Percentiles rank a stretch among this genome's conserved stretches.
Evolutionary conservation across 2,329 filamentous ascomycete genomes (phyloP).

Genomic region (Macrophomina phaseolina): DNA sequence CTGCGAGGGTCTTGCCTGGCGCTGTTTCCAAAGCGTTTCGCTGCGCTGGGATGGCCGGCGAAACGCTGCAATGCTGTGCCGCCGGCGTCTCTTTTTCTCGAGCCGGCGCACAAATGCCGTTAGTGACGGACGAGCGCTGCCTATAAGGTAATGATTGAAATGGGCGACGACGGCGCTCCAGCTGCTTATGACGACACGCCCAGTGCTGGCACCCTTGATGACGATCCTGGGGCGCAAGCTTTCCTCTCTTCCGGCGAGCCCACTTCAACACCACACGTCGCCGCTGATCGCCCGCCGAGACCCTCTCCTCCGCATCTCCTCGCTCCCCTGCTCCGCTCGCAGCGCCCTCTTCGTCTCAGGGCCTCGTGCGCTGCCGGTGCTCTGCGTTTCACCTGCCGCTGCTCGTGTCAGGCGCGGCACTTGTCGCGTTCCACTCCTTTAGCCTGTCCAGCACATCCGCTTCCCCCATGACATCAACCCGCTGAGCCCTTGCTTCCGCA

Average conservation of each 20-base stretch:
- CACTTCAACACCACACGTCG: slow-evolving; percentile 26
- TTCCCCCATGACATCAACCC: slow-evolving; percentile 27
- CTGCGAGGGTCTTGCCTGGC: not conserved
- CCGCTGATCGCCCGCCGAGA: slow-evolving; percentile 24
- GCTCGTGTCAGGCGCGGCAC: slow-evolving; percentile 12
- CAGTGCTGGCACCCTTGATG: slow-evolving; percentile 20
- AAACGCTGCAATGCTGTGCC: not conserved
- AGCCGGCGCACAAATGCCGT: slow-evolving; percentile 14
- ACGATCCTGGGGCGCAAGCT: slow-evolving; percentile 20
- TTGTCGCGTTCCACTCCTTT: slow-evolving; percentile 24
- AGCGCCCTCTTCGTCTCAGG: slow-evolving; percentile 4
- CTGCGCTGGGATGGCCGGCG: not conserved
- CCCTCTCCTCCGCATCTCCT: slow-evolving; percentile 20
- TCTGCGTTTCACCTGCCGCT: slow-evolving; percentile 19
- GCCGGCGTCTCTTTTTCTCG: slow-evolving; percentile 12
- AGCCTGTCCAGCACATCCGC: slow-evolving; percentile 23
- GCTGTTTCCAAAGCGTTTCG: slow-evolving; percentile 14
- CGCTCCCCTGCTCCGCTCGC: slow-evolving; percentile 1
- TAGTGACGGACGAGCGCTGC: slow-evolving; percentile 9
- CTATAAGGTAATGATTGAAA: slow-evolving; percentile 9
- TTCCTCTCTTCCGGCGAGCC: slow-evolving; percentile 14
- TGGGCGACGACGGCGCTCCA: slow-evolving; percentile 10
- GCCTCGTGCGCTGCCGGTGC: slow-evolving; percentile 6
- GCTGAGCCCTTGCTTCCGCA: slow-evolving; percentile 25
- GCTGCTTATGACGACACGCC: slow-evolving; percentile 23